A percentile compares a stretch with the other conserved stretches of the same genome.
Evolutionary conservation across 2,329 filamentous ascomycete genomes (phyloP).

Genomic region (Pseudocercospora fijiensis): DNA sequence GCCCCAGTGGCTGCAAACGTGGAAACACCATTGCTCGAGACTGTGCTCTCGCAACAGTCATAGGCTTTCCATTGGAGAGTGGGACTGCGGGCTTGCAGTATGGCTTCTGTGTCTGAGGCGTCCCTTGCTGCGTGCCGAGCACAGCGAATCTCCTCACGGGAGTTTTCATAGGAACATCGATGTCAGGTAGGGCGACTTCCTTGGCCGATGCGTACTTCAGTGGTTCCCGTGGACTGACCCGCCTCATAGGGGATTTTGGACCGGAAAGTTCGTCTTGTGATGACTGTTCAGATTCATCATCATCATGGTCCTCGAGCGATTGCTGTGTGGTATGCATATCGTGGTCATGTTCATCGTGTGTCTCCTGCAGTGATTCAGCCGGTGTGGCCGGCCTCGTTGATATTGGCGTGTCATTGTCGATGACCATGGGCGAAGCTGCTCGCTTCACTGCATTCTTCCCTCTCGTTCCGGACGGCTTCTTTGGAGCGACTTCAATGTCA

Average conservation of each 20-base stretch:
- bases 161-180: constrained; percentile 23
- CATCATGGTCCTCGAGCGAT: constrained; percentile 7
- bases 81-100: constrained; percentile 24
- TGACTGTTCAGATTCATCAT: constrained; percentile 16
- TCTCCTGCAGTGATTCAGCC: constrained; percentile 17
- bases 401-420: constrained; percentile 26
- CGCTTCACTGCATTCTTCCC: background rate
- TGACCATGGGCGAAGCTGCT: constrained; percentile 1
- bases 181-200: constrained; percentile 10
- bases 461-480: background rate
- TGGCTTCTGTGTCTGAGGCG: constrained; percentile 32
- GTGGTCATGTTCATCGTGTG: constrained; percentile 3
- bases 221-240: constrained; percentile 26
- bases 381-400: constrained; percentile 31
- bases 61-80: constrained; percentile 24
- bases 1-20: constrained; percentile 22
- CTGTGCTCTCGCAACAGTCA: constrained; percentile 30
- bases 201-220: constrained; percentile 24
- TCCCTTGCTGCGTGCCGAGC: constrained; percentile 25
- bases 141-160: constrained; percentile 25
- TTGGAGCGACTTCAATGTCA: constrained; percentile 1
- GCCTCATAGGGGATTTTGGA: constrained; percentile 38
- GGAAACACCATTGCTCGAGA: constrained; percentile 31
- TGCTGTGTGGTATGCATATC: background rate
- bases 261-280: constrained; percentile 38